Evolutionary conservation across 768 basidiomycete species (phyloP).

Genomic region (Mycena pura): DNA sequence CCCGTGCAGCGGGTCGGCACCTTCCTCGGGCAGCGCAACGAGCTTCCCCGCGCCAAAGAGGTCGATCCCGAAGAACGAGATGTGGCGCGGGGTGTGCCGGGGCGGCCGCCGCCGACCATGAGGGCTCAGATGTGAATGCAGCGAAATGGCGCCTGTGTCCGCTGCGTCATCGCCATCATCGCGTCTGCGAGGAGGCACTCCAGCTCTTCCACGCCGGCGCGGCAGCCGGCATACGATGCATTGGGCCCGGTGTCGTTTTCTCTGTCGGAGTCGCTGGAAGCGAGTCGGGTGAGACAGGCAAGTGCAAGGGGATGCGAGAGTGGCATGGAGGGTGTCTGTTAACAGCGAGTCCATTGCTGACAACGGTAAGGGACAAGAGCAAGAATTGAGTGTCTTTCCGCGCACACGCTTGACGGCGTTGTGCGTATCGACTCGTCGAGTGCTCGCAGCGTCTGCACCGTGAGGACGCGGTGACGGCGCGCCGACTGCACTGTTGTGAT

Average conservation of each 20-base stretch:
- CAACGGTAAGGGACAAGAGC: too few relatives aligned
- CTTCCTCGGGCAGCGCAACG: too few relatives aligned
- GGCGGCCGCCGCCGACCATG: constrained; percentile 8
- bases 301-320: background rate
- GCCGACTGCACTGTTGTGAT: too few relatives aligned
- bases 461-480: too few relatives aligned
- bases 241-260: background rate
- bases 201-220: constrained; percentile 20
- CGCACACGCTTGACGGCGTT: too few relatives aligned
- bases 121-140: constrained; percentile 23
- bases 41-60: too few relatives aligned
- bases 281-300: background rate
- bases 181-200: constrained; percentile 16
- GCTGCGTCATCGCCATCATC: constrained; percentile 16
- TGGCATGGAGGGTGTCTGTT: constrained; percentile 16
- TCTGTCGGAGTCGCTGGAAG: background rate
- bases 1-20: too few relatives aligned
- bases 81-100: constrained; percentile 19
- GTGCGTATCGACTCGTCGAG: too few relatives aligned
- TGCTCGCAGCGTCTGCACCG: too few relatives aligned
- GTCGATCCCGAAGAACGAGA: constrained; percentile 14
- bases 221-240: background rate
- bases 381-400: too few relatives aligned
- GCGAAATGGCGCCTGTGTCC: constrained; percentile 22
- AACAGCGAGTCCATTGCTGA: constrained; percentile 15